phyloP scores from a whole-genome alignment of 164 flowering plant species.

The Magnolia kwangsiensis region DNA sequence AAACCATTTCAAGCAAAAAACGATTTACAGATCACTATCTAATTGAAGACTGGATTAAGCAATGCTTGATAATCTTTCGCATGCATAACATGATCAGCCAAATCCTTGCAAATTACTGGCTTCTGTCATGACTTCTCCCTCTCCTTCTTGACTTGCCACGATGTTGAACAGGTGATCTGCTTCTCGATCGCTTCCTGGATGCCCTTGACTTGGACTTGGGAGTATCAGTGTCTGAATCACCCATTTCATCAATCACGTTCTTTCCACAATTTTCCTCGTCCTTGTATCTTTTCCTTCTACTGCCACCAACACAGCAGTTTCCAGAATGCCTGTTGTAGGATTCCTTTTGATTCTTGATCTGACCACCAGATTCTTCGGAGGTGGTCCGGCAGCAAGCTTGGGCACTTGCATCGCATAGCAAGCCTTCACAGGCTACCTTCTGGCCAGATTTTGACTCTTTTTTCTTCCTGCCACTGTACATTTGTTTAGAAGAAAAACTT shows the following conservation, averaged over 20 bases:
- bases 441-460: neutral
- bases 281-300: neutral
- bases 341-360: neutral
- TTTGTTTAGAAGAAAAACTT: neutral
- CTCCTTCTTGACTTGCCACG: conserved; percentile 5
- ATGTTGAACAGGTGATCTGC: conserved; percentile 8
- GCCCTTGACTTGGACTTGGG: neutral
- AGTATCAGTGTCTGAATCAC: neutral
- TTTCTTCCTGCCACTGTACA: neutral
- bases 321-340: neutral
- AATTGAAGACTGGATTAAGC: no score
- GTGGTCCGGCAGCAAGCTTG: neutral
- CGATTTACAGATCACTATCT: no score
- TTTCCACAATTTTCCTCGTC: neutral
- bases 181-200: conserved; percentile 16
- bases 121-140: neutral
- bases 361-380: neutral
- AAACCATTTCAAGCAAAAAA: no score
- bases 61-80: no score
- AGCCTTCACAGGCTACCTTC: neutral
- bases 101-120: neutral
- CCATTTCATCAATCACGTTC: neutral
- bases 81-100: no score
- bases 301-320: neutral
- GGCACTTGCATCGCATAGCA: no score